Base-by-base conservation (phyloP, 371 early-diverging fungal species). In the Dichotomocladium elegans region DNA sequence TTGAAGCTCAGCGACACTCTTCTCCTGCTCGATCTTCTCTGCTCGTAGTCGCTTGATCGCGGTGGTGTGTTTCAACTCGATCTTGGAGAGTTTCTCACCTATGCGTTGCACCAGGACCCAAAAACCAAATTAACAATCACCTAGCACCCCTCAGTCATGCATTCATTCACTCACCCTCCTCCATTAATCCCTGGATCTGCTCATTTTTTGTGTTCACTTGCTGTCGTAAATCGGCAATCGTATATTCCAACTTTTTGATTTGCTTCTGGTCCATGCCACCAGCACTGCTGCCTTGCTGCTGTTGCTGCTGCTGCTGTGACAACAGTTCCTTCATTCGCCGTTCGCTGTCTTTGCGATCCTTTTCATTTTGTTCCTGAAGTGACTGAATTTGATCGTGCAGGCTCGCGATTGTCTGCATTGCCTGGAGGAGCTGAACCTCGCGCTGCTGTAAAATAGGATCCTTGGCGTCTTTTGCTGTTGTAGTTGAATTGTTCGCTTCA, bases 41-140 rank as follows among this genome's bases (percentile, higher is more conserved):
- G 72, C 67, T 28, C 90, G 73, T 26, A 91, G 64, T 43, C 83
- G 81, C 55, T 94, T 92, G 58, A 91, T 83, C 0, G 77, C 77
- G 34, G 80, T 88, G 4, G 82, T 68, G 22, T 85, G 74, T 47
- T 88, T 89, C 24, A 92, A 66, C 56, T 92, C 92, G 25, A 79
- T 82, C 49, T 91, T 88, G 11, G 92, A 90, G 42, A 91, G 76
- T 41, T 83, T 73, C 58, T 92, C 90, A 14, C 94, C 91, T 82
- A 51, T 25, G n/a, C n/a, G n/a, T n/a, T n/a, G n/a, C n/a, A n/a
- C n/a, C n/a, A n/a, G n/a, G n/a, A n/a, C n/a, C n/a, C n/a, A n/a
- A n/a, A n/a, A n/a, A n/a, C n/a, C n/a, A n/a, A n/a, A n/a, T n/a
- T n/a, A n/a, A n/a, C n/a, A n/a, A n/a, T n/a, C n/a, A n/a, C n/a